These are phyloP conservation scores for Boletellus ananiceps DNA, from an alignment of 768 basidiomycete species.

Conservation along the genomic window DNA sequence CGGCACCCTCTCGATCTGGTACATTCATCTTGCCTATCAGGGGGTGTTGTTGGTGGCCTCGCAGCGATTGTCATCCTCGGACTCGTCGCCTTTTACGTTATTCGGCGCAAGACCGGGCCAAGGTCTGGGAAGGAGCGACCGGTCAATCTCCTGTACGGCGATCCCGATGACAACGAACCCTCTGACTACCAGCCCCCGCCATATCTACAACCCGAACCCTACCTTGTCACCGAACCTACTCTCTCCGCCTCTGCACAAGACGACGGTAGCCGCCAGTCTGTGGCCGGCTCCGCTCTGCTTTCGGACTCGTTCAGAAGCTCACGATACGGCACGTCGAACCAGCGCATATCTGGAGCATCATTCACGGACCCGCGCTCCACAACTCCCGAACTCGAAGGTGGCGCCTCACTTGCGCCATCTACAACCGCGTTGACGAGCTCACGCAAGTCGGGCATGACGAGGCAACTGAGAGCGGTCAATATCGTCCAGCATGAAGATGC, in stretches of 20 bases:
- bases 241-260: conserved; percentile 35
- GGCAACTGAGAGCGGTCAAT: conserved; percentile 65
- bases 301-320: conserved; percentile 16
- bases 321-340: conserved; percentile 25
- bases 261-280: conserved; percentile 20
- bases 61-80: conserved; percentile 40
- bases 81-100: conserved; percentile 44
- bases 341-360: conserved; percentile 26
- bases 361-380: conserved; percentile 40
- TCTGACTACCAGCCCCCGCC: conserved; percentile 53
- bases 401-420: conserved; percentile 16
- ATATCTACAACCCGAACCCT: conserved; percentile 74
- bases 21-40: conserved; percentile 21
- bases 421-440: conserved; percentile 23
- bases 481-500: conserved; percentile 85
- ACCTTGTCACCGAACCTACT: conserved; percentile 63
- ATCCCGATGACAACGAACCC: conserved; percentile 49
- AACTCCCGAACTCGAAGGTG: conserved; percentile 40
- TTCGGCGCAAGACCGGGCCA: conserved; percentile 42
- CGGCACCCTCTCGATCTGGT: neutral
- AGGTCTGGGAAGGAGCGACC: conserved; percentile 50
- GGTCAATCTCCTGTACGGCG: conserved; percentile 58
- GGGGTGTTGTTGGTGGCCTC: conserved; percentile 58
- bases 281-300: conserved; percentile 16
- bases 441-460: conserved; percentile 37